Conservation (phyloP, 2,329 filamentous ascomycete species). For the Ophiostoma novo-ulmi region DNA sequence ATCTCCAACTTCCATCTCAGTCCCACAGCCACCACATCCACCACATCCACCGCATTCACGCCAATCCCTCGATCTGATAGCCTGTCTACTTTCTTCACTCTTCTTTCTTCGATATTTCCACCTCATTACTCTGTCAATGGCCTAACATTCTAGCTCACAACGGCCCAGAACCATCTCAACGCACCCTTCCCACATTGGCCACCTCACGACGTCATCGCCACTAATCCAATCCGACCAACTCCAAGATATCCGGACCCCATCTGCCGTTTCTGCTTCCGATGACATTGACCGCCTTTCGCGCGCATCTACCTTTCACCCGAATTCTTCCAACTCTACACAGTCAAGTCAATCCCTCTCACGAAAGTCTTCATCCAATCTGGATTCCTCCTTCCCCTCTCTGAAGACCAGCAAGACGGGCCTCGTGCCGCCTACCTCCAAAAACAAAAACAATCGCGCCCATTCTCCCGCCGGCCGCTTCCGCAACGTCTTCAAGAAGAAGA, state of each 20-base stretch:
- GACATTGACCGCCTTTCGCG: conserved; percentile 31
- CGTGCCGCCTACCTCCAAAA: conserved; percentile 40
- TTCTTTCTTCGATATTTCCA: neutral
- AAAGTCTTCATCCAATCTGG: conserved; percentile 32
- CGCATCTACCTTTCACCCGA: conserved; percentile 38
- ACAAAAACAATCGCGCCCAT: conserved; percentile 51
- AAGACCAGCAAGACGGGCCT: conserved; percentile 37
- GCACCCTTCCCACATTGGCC: conserved; percentile 61
- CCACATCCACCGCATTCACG: too few relatives aligned
- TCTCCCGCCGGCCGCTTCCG: conserved; percentile 69
- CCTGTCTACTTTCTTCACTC: neutral
- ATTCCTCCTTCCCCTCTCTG: conserved; percentile 34
- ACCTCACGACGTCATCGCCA: conserved; percentile 64
- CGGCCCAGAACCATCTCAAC: conserved; percentile 40
- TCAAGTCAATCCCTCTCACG: neutral
- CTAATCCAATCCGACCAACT: conserved; percentile 55
- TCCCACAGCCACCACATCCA: neutral
- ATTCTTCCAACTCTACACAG: conserved; percentile 15
- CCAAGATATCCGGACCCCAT: conserved; percentile 38
- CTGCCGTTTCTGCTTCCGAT: conserved; percentile 26
- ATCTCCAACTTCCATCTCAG: neutral
- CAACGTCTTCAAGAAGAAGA: conserved; percentile 62
- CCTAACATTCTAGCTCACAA: conserved; percentile 2
- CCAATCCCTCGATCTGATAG: neutral
- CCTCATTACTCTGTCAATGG: neutral